These are phyloP conservation scores for Exobasidium rhododendri DNA, from an alignment of 1,284 basidiomycete genomes.

Conservation along the genomic window DNA sequence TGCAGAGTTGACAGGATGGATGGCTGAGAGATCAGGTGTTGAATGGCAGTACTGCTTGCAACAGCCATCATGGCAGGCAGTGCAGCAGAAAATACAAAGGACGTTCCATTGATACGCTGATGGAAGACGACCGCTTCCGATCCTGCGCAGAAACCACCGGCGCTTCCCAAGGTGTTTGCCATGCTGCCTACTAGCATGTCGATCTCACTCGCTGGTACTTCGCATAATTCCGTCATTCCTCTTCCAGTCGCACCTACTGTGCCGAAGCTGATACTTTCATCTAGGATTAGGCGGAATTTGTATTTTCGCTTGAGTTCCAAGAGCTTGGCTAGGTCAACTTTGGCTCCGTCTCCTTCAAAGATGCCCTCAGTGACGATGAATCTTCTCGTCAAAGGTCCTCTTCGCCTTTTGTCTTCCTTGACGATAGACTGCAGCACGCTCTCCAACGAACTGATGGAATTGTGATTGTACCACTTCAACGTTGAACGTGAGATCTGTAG, in stretches of 20 bases:
- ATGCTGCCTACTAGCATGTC: slow-evolving; percentile 71
- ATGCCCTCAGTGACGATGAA: slow-evolving; percentile 98
- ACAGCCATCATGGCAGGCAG: slow-evolving; percentile 87
- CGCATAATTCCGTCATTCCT: slow-evolving; percentile 88
- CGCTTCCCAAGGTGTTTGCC: slow-evolving; percentile 76
- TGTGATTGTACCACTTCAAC: slow-evolving; percentile 68
- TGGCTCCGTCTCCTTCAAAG: slow-evolving; percentile 89
- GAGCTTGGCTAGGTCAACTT: slow-evolving; percentile 84
- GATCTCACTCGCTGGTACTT: slow-evolving; percentile 66
- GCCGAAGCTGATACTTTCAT: slow-evolving; percentile 91
- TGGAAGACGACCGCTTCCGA: slow-evolving; percentile 79
- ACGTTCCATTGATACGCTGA: slow-evolving; percentile 92
- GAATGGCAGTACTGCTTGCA: slow-evolving; percentile 78
- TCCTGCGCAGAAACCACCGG: slow-evolving; percentile 94
- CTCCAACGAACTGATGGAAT: slow-evolving; percentile 85
- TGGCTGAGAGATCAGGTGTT: slow-evolving; percentile 59
- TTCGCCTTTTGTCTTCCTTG: slow-evolving; percentile 80
- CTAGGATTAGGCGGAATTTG: slow-evolving; percentile 91
- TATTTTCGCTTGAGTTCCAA: slow-evolving; percentile 91
- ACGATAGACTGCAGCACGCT: slow-evolving; percentile 77
- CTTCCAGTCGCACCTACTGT: slow-evolving; percentile 87
- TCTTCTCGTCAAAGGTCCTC: slow-evolving; percentile 75
- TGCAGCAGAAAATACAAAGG: slow-evolving; percentile 93
- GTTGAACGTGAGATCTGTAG: slow-evolving; percentile 87
- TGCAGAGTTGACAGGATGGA: slow-evolving; percentile 72